Evolutionary conservation across 164 flowering plant species (phyloP).

Genomic region (Buxus sempervirens): DNA sequence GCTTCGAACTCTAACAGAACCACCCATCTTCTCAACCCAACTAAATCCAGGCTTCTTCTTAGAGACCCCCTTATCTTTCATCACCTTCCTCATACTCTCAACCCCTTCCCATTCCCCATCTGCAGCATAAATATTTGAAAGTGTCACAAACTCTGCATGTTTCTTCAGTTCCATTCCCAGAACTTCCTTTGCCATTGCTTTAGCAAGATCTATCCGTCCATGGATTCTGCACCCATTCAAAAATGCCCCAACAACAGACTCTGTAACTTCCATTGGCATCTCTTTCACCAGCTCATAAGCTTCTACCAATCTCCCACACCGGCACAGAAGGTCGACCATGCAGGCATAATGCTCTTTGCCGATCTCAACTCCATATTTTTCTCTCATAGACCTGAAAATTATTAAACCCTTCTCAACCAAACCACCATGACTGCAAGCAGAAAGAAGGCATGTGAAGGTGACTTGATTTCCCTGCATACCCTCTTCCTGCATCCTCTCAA

Average conservation of each 20-base stretch:
- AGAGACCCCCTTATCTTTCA: constrained; percentile 44
- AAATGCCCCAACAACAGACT: constrained; percentile 62
- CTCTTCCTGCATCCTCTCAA: constrained; percentile 52
- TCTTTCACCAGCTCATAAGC: constrained; percentile 52
- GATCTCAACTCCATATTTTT: constrained; percentile 25
- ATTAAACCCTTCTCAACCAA: constrained; percentile 48
- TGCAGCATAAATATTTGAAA: constrained; percentile 68
- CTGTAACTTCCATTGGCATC: constrained; percentile 36
- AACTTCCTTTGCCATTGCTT: constrained; percentile 35
- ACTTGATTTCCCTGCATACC: constrained; percentile 44
- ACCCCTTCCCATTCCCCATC: constrained; percentile 62
- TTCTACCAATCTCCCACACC: constrained; percentile 57
- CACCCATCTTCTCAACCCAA: constrained; percentile 29
- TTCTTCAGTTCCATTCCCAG: constrained; percentile 30
- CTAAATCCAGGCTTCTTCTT: constrained; percentile 47
- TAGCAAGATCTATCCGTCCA: constrained; percentile 56
- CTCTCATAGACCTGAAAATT: constrained; percentile 46
- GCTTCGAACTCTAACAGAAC: constrained; percentile 12
- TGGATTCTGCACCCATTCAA: constrained; percentile 64
- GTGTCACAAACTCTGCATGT: constrained; percentile 49
- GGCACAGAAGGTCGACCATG: constrained; percentile 55
- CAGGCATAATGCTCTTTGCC: constrained; percentile 64
- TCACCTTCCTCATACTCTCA: constrained; percentile 49
- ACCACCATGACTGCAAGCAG: constrained; percentile 74
- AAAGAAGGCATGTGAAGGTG: constrained; percentile 54